Base-by-base conservation (phyloP, 1,284 basidiomycete genomes). In the Microstroma glucosiphilum region DNA sequence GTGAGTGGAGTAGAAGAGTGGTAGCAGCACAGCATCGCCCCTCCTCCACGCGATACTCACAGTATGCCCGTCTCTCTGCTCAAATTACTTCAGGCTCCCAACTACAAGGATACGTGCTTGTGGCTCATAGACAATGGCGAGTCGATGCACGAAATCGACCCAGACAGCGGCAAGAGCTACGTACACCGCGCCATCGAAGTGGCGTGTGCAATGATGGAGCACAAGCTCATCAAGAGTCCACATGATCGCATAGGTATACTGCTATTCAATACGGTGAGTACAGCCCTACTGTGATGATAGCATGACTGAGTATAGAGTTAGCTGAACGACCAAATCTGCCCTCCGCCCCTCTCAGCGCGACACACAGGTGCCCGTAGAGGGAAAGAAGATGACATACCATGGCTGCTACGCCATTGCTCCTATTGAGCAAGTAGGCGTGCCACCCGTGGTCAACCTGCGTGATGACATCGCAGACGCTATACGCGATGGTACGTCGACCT, bases 61-160 rank as follows among this genome's bases (percentile, higher is more conserved):
- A 21, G 17, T 3, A 2, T 54, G 3, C 9, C 30, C 19, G 51
- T 13, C 13, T 25, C 15, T 21, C 13, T 26, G 13, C 21, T 13
- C 51, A n/a, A n/a, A n/a, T 13, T 6, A 6, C 21, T 13, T 15
- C 51, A 54, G 51, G 51, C 51, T 15, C 51, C 51, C 15, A 23
- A 54, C 51, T 23, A 62, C 56, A 72, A 71, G 59, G 75, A 77
- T 60, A 68, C 71, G 49, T 68, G 77, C 15, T 82, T 96, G 17
- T 96, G 96, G 81, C 90, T 89, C 74, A 91, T 97, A 64, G 93
- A 98, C 79, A 91, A 90, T 62, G 93, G 92, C 0, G 82, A 85
- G 48, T 89, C 90, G 13, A 97, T 97, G 92, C 87, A 90, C 46
- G 84, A 66, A 25, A 62, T 41, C 12, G 62, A 56, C 12, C 51